Evolutionary conservation across 345 rosid species (phyloP), one percentile per base, ranked within the genome.

Genomic region (Populus davidiana): DNA sequence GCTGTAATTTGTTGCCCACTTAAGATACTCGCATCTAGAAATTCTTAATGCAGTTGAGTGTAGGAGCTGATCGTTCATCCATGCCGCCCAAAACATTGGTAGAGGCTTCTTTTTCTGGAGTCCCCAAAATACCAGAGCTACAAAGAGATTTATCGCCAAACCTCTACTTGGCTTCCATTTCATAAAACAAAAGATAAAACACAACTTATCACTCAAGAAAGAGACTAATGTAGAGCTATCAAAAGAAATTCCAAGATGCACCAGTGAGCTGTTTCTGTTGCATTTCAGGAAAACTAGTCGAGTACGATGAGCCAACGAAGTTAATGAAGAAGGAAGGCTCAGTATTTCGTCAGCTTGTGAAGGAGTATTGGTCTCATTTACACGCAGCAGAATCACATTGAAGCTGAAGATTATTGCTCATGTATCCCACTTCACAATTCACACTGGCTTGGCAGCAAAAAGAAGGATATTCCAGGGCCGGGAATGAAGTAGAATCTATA

Each of bases 321-420:
- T 63, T 93, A 72, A 89, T 89, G 91, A 84, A 90, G 84, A 80
- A 66, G 20, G 96, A 93, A 77, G 81, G 84, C 39, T 95, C 97
- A 0, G 73, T 93, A 79, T 91, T 90, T 31, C 93, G 97, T 29
- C 92, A 85, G 86, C 97, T 95, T 38, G 97, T 93, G 29, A 88
- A 90, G 84, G 98, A 89, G 80, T 90, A 91, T 76, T 91, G 99
- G 98, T 96, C 98, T 49, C 97, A 90, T 78, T 79, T 85, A 76
- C 83, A 88, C 7, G 84, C 94, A 0, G 88, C 92, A 68, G 91
- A 86, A 63, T 81, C 88, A 29, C 87, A 74, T 41, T 87, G 83
- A 86, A 62, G 59, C 67, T 23, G 33, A 35, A 11, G 25, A 43
- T 36, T 36, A 17, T 41, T 14, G 27, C 14, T 23, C 5, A 41